Percentiles rank a stretch among this genome's conserved stretches.
These are phyloP conservation scores for Diaporthe sp. DNA, from an alignment of 2,329 filamentous ascomycete species.

Conservation along the genomic window DNA sequence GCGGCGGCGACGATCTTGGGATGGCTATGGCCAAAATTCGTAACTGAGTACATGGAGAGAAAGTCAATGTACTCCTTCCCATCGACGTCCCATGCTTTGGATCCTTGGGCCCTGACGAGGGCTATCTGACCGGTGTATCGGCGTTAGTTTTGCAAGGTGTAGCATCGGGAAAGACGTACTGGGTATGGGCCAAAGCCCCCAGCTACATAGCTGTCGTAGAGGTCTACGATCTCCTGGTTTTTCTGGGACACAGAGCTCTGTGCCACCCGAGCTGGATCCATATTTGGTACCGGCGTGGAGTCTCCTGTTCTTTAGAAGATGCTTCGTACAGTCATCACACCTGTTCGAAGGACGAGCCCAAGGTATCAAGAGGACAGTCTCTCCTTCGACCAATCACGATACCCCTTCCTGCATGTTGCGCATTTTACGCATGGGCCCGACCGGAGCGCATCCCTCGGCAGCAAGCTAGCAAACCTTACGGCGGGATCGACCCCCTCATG, in stretches of 20 bases:
- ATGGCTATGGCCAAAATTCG: constrained; percentile 40
- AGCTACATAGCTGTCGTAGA: constrained; percentile 19
- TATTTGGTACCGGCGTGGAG: not conserved
- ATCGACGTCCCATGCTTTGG: constrained; percentile 36
- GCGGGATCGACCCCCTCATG: constrained; percentile 14
- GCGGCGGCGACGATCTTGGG: constrained; percentile 39
- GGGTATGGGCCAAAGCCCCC: constrained; percentile 13
- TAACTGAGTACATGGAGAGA: constrained; percentile 36
- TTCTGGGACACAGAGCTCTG: not conserved
- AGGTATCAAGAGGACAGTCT: not conserved
- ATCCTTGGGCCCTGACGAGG: constrained; percentile 34
- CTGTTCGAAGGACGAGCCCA: not conserved
- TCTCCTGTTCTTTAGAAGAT: not conserved
- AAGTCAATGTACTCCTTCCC: constrained; percentile 40
- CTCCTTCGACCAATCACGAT: not conserved
- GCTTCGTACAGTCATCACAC: not conserved
- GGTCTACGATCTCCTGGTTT: not conserved
- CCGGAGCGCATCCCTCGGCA: constrained; percentile 1
- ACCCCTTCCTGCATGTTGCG: not conserved
- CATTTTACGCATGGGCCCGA: not conserved
- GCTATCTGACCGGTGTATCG: not conserved
- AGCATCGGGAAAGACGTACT: not conserved
- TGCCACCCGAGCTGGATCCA: not conserved
- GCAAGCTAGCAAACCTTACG: constrained; percentile 15
- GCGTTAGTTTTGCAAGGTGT: not conserved